Evolutionary conservation across 2,329 filamentous ascomycete genomes (phyloP).

Genomic region (Calonectria henricotiae): DNA sequence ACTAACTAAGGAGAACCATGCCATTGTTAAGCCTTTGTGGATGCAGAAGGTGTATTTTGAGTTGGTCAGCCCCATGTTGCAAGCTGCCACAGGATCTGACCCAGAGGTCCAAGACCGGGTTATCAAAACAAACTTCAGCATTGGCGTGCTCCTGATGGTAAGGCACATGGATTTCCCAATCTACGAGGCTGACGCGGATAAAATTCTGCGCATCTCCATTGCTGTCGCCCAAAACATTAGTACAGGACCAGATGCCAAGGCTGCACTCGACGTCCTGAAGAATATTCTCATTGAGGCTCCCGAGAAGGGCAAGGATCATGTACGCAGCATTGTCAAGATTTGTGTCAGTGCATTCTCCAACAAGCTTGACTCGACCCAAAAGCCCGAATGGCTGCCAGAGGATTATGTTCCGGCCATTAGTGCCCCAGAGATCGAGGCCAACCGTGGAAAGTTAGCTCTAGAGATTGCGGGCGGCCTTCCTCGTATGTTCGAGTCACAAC

Average conservation of each 20-base stretch:
- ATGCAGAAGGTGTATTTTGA: conserved; percentile 68
- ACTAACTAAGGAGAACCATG: conserved; percentile 62
- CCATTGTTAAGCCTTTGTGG: conserved; percentile 64
- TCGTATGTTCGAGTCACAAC: conserved; percentile 64
- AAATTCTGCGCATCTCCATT: conserved; percentile 67
- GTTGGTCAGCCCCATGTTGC: conserved; percentile 64
- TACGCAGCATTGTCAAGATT: conserved; percentile 67
- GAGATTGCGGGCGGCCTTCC: conserved; percentile 67
- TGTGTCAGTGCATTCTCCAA: conserved; percentile 60
- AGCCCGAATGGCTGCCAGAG: conserved; percentile 55
- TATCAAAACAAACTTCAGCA: conserved; percentile 61
- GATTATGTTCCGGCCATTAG: conserved; percentile 42
- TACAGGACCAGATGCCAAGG: conserved; percentile 63
- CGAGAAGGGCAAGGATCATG: conserved; percentile 64
- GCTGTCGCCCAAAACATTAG: conserved; percentile 63
- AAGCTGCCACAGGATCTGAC: conserved; percentile 58
- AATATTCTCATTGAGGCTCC: conserved; percentile 66
- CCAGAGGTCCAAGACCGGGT: conserved; percentile 52
- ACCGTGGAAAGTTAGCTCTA: conserved; percentile 66
- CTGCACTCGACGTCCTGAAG: conserved; percentile 67
- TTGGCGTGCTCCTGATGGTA: conserved; percentile 67
- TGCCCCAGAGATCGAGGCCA: conserved; percentile 50
- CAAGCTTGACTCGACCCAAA: conserved; percentile 49
- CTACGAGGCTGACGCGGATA: conserved; percentile 68
- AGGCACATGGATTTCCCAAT: conserved; percentile 67